Percentiles rank a stretch among this genome's conserved stretches.
Conservation (phyloP, 352 stramenopile genomes). For the Phytophthora parvispora region DNA sequence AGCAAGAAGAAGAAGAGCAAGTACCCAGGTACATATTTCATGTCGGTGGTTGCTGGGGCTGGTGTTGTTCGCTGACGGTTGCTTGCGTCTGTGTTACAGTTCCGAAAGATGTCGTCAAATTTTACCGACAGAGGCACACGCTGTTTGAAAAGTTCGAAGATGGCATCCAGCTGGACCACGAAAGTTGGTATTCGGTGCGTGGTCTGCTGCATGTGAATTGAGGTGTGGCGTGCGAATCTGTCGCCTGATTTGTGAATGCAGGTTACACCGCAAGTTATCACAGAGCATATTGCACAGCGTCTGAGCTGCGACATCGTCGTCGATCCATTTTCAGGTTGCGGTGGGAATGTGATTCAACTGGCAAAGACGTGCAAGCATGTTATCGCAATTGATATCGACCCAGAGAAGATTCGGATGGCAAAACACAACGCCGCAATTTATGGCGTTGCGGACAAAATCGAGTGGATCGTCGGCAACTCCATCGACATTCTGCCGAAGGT, state of each 20-base stretch:
- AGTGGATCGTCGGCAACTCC: conserved; percentile 93
- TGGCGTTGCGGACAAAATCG: conserved; percentile 90
- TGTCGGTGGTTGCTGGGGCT: neutral
- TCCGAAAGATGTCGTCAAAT: conserved; percentile 78
- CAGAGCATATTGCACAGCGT: conserved; percentile 87
- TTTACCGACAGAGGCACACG: conserved; percentile 90
- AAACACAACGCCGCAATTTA: conserved; percentile 94
- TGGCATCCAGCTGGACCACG: conserved; percentile 92
- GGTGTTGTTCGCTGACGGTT: conserved; percentile 1
- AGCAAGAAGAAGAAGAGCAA: conserved; percentile 32
- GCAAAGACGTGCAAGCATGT: conserved; percentile 90
- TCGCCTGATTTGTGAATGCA: conserved; percentile 14
- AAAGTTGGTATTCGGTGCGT: conserved; percentile 94
- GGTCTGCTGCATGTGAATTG: neutral
- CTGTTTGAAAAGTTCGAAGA: conserved; percentile 94
- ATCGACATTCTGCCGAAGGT: conserved; percentile 82
- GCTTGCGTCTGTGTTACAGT: conserved; percentile 28
- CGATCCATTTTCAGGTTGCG: conserved; percentile 94
- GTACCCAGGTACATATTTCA: conserved; percentile 39
- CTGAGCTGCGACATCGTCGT: conserved; percentile 88
- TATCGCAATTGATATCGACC: conserved; percentile 95
- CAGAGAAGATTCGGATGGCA: conserved; percentile 90
- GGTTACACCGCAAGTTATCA: conserved; percentile 94
- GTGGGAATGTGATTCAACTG: conserved; percentile 95
- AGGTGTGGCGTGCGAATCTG: neutral